Base-by-base conservation (phyloP, 1,139 yeast genomes). In the Pneumocystis jirovecii region DNA sequence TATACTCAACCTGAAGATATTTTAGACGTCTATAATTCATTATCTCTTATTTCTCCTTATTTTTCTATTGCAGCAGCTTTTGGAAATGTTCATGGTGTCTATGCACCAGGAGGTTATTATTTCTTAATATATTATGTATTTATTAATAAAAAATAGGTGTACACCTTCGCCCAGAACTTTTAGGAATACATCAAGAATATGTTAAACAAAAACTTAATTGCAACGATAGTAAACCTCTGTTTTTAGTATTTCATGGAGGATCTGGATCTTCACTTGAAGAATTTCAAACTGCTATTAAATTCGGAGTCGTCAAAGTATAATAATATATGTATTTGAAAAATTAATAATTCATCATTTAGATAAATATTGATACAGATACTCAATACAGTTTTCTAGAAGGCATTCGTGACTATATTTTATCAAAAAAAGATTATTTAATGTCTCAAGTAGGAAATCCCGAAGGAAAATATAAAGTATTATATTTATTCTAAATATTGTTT, bases 211-310 rank as follows among this genome's bases (percentile, higher is more conserved):
- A 85, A 75, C 75, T 82, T 72, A 81, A 81, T 72, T 75, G 77
- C 66, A 76, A 79, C 71, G 77, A 80, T 72, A 17, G 7, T 40
- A 82, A 83, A 79, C 98, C 98, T 78, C 82, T 93, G 76, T 95
- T 85, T 87, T 85, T 93, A 75, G 99, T 93, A 72, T 93, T 93
- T 97, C 99, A 93, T 84, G 99, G 99, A 82, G 99, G 99, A 79
- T 93, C 98, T 69, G 99, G 98, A 79, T 95, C 98, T 65, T 75
- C 95, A 72, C 95, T 87, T 80, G 79, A 81, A 71, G 98, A 95
- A 81, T 93, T 88, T 79, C 87, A 88, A 81, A 85, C 85, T 73
- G 98, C 91, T 77, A 93, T 93, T 80, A 79, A 78, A 78, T 81
- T 84, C 80, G 98, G 98, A 83, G 97, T 91, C 73, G 96, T 91